Base-by-base conservation (phyloP, 140 eudicot species). In the Bidens hawaiensis region DNA sequence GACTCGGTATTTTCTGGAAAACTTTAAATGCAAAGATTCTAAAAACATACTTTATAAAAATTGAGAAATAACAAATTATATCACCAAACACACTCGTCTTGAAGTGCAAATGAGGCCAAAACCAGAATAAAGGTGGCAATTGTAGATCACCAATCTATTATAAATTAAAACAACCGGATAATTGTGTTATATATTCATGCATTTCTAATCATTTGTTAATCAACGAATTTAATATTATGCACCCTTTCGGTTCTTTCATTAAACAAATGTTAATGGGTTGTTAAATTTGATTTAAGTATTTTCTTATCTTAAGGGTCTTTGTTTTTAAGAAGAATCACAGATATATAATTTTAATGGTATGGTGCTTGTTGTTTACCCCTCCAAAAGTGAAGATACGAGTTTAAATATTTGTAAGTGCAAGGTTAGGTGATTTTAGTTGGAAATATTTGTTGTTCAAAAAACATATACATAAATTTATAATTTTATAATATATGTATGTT, bases 61-160 rank as follows among this genome's bases (percentile, higher is more conserved):
- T 3, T 43, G 67, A 58, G 51, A 43, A 12, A 21, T 55, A 48
- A 38, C 67, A 56, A 73, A 51, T 36, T 33, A 57, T 46, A 33
- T 68, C 41, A 74, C 78, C 78, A 73, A 73, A 74, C 74, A 74
- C 79, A 74, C 79, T 73, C 31, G 27, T 41, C 41, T 63, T 30
- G 11, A 51, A 43, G 71, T 52, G 65, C 74, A 67, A 59, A 49
- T 65, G 73, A 73, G 50, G 73, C 79, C 78, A 74, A 74, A 74
- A 74, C 66, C 38, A 66, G 69, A 56, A 65, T 48, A 25, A 59
- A 64, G 60, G 74, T 66, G 74, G 56, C 69, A 58, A 23, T 57
- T n/a, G 60, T 43, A 31, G 60, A 57, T 28, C 38, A 71, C 62
- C 78, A 65, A 63, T 25, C 6, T 50, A n/a, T 21, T 54, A 67